Evolutionary conservation across 345 rosid species (phyloP).

Genomic region (Brassica incana): DNA sequence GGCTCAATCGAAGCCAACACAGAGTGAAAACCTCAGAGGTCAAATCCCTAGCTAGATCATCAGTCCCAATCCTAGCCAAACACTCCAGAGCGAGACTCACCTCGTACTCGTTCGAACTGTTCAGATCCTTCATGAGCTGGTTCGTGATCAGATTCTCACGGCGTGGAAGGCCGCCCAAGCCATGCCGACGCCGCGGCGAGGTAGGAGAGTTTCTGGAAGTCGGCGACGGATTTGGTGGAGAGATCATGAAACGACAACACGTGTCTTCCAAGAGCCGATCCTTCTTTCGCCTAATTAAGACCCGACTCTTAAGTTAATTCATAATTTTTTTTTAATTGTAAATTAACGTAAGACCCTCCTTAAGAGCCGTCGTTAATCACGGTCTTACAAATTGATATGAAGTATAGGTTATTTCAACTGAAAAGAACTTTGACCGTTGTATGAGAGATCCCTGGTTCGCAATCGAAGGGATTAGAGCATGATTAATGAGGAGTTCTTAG

Average conservation of each 20-base stretch:
- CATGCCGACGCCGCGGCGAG: constrained; percentile 74
- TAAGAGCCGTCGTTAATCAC: no score
- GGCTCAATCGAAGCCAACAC: constrained; percentile 73
- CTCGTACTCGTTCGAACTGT: constrained; percentile 65
- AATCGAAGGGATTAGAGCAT: no score
- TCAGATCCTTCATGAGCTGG: constrained; percentile 85
- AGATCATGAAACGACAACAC: constrained; percentile 37
- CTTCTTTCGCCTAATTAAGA: no score
- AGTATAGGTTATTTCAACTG: no score
- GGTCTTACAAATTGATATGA: no score
- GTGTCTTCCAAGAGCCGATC: no score
- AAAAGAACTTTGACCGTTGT: no score
- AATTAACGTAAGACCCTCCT: no score
- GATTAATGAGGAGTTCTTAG: no score
- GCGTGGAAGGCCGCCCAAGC: constrained; percentile 89
- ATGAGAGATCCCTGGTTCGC: no score
- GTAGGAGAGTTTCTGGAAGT: constrained; percentile 76
- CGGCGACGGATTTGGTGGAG: constrained; percentile 75
- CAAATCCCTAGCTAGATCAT: constrained; percentile 67
- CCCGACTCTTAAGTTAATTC: no score
- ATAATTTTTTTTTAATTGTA: no score
- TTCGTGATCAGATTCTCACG: constrained; percentile 76
- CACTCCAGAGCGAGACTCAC: constrained; percentile 87
- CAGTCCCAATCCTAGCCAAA: constrained; percentile 42
- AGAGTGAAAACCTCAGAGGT: constrained; percentile 79